Percentiles rank a stretch among this genome's conserved stretches.
These are phyloP conservation scores for Nectriaceae sp. DNA, from an alignment of 2,329 filamentous ascomycete species.

Conservation along the genomic window DNA sequence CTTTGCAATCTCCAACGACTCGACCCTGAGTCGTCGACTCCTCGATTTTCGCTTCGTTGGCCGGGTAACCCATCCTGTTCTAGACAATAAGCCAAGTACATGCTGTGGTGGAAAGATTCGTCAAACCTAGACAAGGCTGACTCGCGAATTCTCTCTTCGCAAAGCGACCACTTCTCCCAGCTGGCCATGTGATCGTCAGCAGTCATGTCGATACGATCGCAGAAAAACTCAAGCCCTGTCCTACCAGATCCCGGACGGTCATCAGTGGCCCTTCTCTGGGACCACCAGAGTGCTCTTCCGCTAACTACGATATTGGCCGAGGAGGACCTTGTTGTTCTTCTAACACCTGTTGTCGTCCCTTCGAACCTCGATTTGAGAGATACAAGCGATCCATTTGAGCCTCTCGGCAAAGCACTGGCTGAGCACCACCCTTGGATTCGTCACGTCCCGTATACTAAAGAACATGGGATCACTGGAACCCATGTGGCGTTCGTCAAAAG, in stretches of 20 bases:
- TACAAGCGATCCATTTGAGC: slow-evolving; percentile 69
- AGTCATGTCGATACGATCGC: slow-evolving; percentile 14
- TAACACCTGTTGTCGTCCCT: slow-evolving; percentile 59
- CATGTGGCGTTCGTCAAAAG: slow-evolving; percentile 64
- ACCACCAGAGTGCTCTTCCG: slow-evolving; percentile 48
- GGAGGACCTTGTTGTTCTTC: slow-evolving; percentile 59
- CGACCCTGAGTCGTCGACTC: too few species aligned
- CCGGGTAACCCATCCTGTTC: too few species aligned
- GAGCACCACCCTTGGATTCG: slow-evolving; percentile 61
- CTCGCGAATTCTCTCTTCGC: too few species aligned
- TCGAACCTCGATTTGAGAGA: slow-evolving; percentile 42
- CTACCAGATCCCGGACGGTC: not conserved
- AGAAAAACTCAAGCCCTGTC: slow-evolving; percentile 7
- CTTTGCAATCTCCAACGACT: too few species aligned
- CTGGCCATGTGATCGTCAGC: slow-evolving; percentile 24
- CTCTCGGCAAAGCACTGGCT: slow-evolving; percentile 65
- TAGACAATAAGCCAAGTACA: too few species aligned
- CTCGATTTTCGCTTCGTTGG: too few species aligned
- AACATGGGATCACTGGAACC: slow-evolving; percentile 62
- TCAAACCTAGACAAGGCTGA: too few species aligned
- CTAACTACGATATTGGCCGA: slow-evolving; percentile 47
- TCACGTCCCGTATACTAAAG: slow-evolving; percentile 71
- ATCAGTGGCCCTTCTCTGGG: slow-evolving; percentile 39
- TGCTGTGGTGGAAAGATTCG: too few species aligned
- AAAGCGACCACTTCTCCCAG: not conserved